These are phyloP conservation scores for Pisolithus microcarpus DNA, from an alignment of 768 basidiomycete genomes.

Conservation along the genomic window DNA sequence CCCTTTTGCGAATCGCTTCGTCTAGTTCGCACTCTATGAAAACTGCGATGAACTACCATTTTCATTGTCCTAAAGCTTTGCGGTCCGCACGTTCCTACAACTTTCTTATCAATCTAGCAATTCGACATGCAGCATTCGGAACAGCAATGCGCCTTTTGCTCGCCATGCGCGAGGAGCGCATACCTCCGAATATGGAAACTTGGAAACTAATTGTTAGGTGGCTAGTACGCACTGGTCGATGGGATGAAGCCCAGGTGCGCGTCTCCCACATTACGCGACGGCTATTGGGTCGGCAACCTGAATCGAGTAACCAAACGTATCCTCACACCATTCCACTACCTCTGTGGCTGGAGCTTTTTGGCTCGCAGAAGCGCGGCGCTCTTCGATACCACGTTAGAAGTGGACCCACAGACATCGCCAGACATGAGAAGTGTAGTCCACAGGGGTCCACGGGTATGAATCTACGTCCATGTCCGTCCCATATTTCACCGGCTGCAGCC, in stretches of 20 bases:
- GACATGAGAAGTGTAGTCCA: background rate
- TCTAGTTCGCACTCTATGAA: slow-evolving; percentile 11
- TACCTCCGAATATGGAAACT: slow-evolving; percentile 47
- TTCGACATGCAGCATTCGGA: slow-evolving; percentile 45
- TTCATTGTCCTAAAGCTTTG: slow-evolving; percentile 18
- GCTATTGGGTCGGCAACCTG: slow-evolving; percentile 4
- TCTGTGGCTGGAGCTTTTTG: slow-evolving; percentile 60
- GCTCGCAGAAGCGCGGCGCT: slow-evolving; percentile 33
- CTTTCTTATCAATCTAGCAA: slow-evolving; percentile 38
- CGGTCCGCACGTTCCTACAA: slow-evolving; percentile 40
- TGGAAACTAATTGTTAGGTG: slow-evolving; percentile 50
- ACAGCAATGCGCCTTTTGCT: slow-evolving; percentile 39
- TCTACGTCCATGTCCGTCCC: slow-evolving; percentile 12
- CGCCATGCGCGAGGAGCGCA: slow-evolving; percentile 37
- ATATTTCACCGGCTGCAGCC: slow-evolving; percentile 7
- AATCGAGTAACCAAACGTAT: slow-evolving; percentile 2
- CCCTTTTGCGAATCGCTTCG: slow-evolving; percentile 20
- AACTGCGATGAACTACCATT: slow-evolving; percentile 19
- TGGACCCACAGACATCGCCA: background rate
- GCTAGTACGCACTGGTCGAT: slow-evolving; percentile 47
- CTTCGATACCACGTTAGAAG: slow-evolving; percentile 14
- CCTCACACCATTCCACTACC: slow-evolving; percentile 31
- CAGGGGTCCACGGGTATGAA: background rate
- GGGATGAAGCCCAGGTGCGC: slow-evolving; percentile 52
- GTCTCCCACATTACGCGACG: slow-evolving; percentile 20